Conservation (phyloP, 2,329 filamentous ascomycete species). For the Fonsecaea nubica region DNA sequence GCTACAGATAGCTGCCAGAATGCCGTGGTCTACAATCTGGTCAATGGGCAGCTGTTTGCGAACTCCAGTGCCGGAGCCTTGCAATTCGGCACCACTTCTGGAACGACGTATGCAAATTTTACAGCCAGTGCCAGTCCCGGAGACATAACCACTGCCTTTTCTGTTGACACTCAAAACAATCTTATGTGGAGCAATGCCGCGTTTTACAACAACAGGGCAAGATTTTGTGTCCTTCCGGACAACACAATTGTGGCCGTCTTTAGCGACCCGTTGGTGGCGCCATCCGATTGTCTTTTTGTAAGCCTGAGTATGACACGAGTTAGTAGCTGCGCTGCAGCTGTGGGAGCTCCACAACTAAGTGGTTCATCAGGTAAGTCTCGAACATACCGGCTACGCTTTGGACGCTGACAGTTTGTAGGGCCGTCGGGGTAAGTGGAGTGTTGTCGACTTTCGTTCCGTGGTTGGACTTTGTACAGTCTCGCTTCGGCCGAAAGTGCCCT, state of each 20-base stretch:
- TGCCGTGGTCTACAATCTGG: conserved; percentile 32
- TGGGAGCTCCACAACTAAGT: conserved; percentile 9
- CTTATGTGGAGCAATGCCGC: conserved; percentile 35
- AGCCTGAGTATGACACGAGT: conserved; percentile 28
- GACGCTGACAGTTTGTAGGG: conserved; percentile 3
- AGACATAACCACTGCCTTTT: conserved; percentile 36
- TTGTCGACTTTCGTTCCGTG: not conserved
- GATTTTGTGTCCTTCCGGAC: conserved; percentile 35
- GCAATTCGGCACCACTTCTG: conserved; percentile 34
- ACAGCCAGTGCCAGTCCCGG: conserved; percentile 32
- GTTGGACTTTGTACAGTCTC: not conserved
- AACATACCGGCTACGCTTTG: not conserved
- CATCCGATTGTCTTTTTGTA: conserved; percentile 34
- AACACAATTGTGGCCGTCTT: conserved; percentile 37
- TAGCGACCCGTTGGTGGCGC: conserved; percentile 26
- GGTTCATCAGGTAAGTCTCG: conserved; percentile 15
- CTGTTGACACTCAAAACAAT: conserved; percentile 33
- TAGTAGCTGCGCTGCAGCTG: conserved; percentile 15
- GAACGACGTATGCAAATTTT: conserved; percentile 33
- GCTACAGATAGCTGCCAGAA: conserved; percentile 31
- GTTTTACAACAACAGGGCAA: conserved; percentile 36
- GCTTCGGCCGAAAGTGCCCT: not conserved
- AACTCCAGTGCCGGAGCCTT: conserved; percentile 30
- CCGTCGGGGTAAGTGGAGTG: not conserved
- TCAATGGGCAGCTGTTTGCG: conserved; percentile 37